Evolutionary conservation across 1,284 basidiomycete species (phyloP), one percentile per base, ranked within the genome.

Genomic region (Filobasidium uniguttulatum): DNA sequence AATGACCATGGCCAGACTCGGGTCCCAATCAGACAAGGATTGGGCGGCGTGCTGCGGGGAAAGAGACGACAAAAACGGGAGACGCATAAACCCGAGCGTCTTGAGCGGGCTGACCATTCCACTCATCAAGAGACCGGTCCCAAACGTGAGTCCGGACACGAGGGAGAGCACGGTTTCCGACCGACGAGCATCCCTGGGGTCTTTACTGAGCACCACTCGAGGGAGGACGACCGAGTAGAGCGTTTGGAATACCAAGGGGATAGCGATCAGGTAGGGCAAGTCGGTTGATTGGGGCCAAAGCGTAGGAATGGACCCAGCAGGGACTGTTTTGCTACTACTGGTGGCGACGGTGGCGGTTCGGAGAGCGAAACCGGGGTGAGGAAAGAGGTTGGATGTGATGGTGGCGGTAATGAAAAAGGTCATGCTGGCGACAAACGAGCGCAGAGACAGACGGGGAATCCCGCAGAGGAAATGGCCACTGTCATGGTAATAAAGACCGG

Each of bases 401-500:
- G 73, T 70, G 5, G 73, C 79, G 5, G 75, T 74, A 29, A 66
- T 50, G 60, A 78, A 77, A 63, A 82, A 82, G 5, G 72, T 73
- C 5, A 68, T 66, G 3, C 78, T 81, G 4, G 76, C 75, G 28
- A 64, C 44, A 31, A 71, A 38, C 6, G 64, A 79, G 72, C 80
- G 73, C 30, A 66, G 55, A 19, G 80, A 82, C 47, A 81, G 70
- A 26, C 78, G 73, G 19, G 80, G 78, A 23, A 81, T 57, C 30
- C 81, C 81, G 55, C 75, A 76, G 44, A 83, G 72, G 74, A 83
- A 80, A 67, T 83, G 81, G 44, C 81, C 81, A 56, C 53, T 62
- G 10, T 38, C 4, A 38, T n/a, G 36, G 4, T 12, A 19, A 37
- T 33, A 9, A 33, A n/a, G 31, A 9, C 10, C 31, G 31, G 31